Evolutionary conservation across 2,329 filamentous ascomycete genomes (phyloP).

Genomic region (Biscogniauxia marginata): DNA sequence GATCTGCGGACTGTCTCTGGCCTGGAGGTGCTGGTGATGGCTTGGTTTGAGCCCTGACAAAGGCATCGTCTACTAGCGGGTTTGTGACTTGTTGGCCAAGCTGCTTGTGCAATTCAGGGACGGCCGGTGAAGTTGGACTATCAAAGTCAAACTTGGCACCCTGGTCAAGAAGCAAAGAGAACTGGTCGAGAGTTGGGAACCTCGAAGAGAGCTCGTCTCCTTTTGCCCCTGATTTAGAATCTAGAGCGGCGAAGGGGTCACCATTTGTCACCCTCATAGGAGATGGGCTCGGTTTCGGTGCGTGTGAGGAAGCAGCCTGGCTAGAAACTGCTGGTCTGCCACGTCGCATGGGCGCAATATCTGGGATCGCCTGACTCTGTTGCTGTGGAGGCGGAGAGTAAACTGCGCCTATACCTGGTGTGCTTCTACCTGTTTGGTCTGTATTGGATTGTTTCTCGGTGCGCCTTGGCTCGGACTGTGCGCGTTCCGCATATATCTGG

Average conservation of each 20-base stretch:
- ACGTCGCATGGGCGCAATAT: conserved; percentile 91
- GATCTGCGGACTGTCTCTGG: conserved; percentile 33
- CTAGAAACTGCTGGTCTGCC: conserved; percentile 63
- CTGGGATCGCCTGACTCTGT: conserved; percentile 68
- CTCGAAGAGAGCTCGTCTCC: conserved; percentile 78
- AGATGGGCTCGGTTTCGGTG: conserved; percentile 61
- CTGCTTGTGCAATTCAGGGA: conserved; percentile 44
- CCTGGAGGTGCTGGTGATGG: conserved; percentile 27
- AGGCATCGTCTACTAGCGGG: conserved; percentile 81
- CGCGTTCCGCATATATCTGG: conserved; percentile 69
- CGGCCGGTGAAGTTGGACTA: conserved; percentile 44
- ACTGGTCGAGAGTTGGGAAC: conserved; percentile 91
- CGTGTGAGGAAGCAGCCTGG: conserved; percentile 37
- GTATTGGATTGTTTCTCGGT: conserved; percentile 52
- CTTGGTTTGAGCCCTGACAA: conserved; percentile 49
- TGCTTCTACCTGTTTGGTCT: conserved; percentile 50
- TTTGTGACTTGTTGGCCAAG: conserved; percentile 69
- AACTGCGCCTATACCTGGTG: conserved; percentile 72
- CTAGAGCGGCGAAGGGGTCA: conserved; percentile 90
- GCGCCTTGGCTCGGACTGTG: conserved; percentile 60
- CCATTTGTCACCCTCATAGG: conserved; percentile 66
- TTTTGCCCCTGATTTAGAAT: conserved; percentile 57
- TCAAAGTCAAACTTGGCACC: conserved; percentile 84
- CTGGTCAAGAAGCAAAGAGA: conserved; percentile 83
- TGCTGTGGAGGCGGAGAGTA: conserved; percentile 74